Evolutionary conservation across 768 basidiomycete species (phyloP), one percentile per base, ranked within the genome.

Genomic region (Asterophora parasitica): DNA sequence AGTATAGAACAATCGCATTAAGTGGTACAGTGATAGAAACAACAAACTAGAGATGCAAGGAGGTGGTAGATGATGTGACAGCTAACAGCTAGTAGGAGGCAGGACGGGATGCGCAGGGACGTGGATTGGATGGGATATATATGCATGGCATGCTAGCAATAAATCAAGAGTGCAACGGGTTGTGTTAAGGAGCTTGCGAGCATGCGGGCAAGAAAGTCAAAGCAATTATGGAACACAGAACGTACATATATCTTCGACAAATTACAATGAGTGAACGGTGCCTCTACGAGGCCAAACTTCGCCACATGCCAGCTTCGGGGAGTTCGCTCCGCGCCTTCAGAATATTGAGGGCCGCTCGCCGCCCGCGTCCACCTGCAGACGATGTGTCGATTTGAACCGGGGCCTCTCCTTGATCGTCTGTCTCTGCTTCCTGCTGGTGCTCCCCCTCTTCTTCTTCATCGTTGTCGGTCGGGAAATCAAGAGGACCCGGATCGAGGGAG

Each of bases 261-360:
- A 42, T 42, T 7, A 48, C 35, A 31, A 44, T 46, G n/a, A 13
- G 44, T 35, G 32, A 33, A 15, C 28, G 6, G 19, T 23, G 23
- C 23, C 15, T 40, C 61, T 51, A 63, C 32, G 60, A 62, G 20
- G 82, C 86, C 57, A 90, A 68, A 69, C 88, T 90, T 58, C 85
- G 75, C 86, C 86, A 90, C 86, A 89, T 88, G 31, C 86, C 83
- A 48, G 75, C 76, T 50, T 75, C 76, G 2, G 88, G 88, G 19
- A 89, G 53, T 62, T 78, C 75, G 54, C 78, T 84, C 41, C 85
- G 75, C 16, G 79, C 78, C 60, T 88, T 75, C 42, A 90, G 66
- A 42, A 91, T 91, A 65, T 73, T 80, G 52, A 82, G 59, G 1
- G 88, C 87, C 38, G 72, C 77, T 52, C 72, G 74, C 38, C 81